Evolutionary conservation across 1,284 basidiomycete genomes (phyloP).

Genomic region (Fomes fomentarius): DNA sequence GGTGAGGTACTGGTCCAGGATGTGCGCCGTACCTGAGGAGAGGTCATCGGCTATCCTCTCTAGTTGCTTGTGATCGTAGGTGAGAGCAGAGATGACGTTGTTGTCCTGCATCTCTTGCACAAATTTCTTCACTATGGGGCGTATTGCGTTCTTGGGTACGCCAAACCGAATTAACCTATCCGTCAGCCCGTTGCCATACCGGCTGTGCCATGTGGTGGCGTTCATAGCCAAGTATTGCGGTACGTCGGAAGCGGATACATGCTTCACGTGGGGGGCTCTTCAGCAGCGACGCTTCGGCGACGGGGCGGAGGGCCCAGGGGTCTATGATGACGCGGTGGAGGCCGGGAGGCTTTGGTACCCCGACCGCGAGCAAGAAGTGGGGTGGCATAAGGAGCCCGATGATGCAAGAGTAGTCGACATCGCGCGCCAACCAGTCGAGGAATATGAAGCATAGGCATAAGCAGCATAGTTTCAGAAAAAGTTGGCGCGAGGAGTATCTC

Average conservation of each 20-base stretch:
- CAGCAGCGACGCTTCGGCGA: neutral
- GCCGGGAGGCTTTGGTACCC: neutral
- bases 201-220: conserved; percentile 33
- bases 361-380: conserved; percentile 4
- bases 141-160: conserved; percentile 38
- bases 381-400: neutral
- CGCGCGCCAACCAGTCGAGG: conserved; percentile 9
- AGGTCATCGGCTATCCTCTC: conserved; percentile 31
- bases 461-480: neutral
- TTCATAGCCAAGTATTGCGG: conserved; percentile 18
- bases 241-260: conserved; percentile 12
- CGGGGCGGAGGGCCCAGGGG: neutral
- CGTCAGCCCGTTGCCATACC: neutral
- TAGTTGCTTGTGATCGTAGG: conserved; percentile 41
- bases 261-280: neutral
- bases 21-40: conserved; percentile 23
- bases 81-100: conserved; percentile 37
- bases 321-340: neutral
- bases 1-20: conserved; percentile 38
- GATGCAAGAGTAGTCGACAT: conserved; percentile 14
- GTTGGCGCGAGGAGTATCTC: neutral
- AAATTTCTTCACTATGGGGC: conserved; percentile 41
- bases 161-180: conserved; percentile 48
- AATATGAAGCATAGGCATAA: conserved; percentile 12
- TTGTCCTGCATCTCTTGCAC: conserved; percentile 35